Evolutionary conservation across 1,284 basidiomycete genomes (phyloP), one percentile per base, ranked within the genome.

Genomic region (Ceratorhiza oryzae-sativae): DNA sequence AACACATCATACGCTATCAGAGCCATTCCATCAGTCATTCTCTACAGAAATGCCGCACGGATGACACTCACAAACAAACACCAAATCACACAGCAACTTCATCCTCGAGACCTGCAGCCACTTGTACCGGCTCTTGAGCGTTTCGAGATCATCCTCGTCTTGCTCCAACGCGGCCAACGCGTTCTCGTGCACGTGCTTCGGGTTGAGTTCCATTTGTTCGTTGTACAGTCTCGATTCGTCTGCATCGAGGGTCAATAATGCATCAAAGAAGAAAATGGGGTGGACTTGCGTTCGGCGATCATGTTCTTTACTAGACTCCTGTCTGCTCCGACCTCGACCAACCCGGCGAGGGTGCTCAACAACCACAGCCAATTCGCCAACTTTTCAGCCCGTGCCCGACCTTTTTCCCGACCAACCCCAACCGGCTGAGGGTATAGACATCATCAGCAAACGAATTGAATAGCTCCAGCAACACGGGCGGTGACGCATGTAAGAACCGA

Each of bases 341-440:
- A 81, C 56, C 88, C 87, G 10, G 91, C 90, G 20, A 93, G 81
- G 0, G 90, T 93, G 25, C 88, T 83, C 25, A 89, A 81, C 76
- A 93, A 84, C 92, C 91, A 93, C 78, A 91, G 92, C 89, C 90
- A 92, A 78, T 93, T 87, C 0, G 91, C 87, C 76, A 92, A 87
- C 25, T 86, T 84, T 36, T 83, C 90, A 3, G 90, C 91, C 45
- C 87, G 58, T 86, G 84, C 23, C 92, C 92, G 0, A 84, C 80
- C 63, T 82, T 84, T 75, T 86, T 85, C 2, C 88, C 86, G 8
- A 93, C 75, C 10, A 93, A 79, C 0, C 92, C 91, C 39, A 93
- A 80, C 36, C 74, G 83, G n/a, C 89, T 87, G 75, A 88, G 86
- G 9, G 91, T 91, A 56, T 85, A 84, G n/a, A 90, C 79, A 80